Evolutionary conservation across 129 eudicot species (phyloP).

Genomic region (sunflower (Helianthus annuus)): DNA sequence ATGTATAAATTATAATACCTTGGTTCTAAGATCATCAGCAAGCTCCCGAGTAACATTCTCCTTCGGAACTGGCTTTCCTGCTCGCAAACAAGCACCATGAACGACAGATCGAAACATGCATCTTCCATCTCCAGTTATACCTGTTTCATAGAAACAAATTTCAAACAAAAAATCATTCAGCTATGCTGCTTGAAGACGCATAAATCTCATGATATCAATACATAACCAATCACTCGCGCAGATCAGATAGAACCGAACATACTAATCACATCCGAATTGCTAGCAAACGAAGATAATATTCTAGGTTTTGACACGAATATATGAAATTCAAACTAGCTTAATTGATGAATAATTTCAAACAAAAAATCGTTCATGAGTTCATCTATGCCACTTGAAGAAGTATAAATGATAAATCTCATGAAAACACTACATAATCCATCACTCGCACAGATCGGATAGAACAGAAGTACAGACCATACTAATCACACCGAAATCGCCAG

Average conservation of each 20-base stretch:
- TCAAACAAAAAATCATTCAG: conserved; percentile 16
- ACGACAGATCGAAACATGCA: conserved; percentile 88
- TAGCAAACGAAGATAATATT: conserved; percentile 30
- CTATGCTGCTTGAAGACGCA: neutral
- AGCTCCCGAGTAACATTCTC: conserved; percentile 63
- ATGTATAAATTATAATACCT: too few species aligned
- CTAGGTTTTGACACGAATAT: conserved; percentile 43
- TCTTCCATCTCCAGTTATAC: conserved; percentile 90
- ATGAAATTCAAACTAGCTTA: neutral
- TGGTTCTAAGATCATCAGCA: conserved; percentile 80
- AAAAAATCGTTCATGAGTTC: too few species aligned
- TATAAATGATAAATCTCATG: too few species aligned
- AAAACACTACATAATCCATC: too few species aligned
- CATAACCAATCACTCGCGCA: neutral
- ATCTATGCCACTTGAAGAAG: too few species aligned
- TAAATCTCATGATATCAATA: too few species aligned
- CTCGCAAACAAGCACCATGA: conserved; percentile 75
- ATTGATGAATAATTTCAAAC: neutral
- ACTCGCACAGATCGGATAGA: too few species aligned
- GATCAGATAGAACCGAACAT: conserved; percentile 23
- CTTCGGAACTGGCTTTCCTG: conserved; percentile 67
- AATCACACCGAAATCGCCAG: too few species aligned
- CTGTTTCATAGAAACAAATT: conserved; percentile 31
- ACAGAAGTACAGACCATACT: too few species aligned
- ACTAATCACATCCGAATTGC: conserved; percentile 44